A percentile compares a stretch with the other conserved stretches of the same genome.
Evolutionary conservation across 2,329 filamentous ascomycete genomes (phyloP).

Genomic region (Fonsecaea erecta): DNA sequence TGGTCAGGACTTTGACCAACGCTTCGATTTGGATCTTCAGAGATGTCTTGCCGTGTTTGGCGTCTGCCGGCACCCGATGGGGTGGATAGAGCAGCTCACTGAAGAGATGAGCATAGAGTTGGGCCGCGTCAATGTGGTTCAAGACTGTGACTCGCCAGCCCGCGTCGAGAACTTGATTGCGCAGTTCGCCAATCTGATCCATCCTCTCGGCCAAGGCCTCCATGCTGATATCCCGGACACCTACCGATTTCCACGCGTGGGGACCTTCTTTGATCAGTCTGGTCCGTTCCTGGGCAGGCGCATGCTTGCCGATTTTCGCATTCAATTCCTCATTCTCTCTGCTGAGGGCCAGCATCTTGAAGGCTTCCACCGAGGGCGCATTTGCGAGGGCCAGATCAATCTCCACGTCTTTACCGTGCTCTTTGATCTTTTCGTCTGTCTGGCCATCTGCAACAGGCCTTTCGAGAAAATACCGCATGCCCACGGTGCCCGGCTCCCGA

Average conservation of each 20-base stretch:
- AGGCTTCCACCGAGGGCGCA: slow-evolving; percentile 41
- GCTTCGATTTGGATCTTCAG: slow-evolving; percentile 54
- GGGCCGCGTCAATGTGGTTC: slow-evolving; percentile 41
- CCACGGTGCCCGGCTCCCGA: slow-evolving; percentile 52
- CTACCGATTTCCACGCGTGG: slow-evolving; percentile 48
- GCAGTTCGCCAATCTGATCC: slow-evolving; percentile 42
- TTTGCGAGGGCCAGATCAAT: slow-evolving; percentile 34
- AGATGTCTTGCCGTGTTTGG: slow-evolving; percentile 37
- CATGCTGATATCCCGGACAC: slow-evolving; percentile 47
- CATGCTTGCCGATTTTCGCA: slow-evolving; percentile 45
- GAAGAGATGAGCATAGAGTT: slow-evolving; percentile 46
- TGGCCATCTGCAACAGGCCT: slow-evolving; percentile 49
- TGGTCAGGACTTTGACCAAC: slow-evolving; percentile 49
- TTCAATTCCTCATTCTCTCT: slow-evolving; percentile 41
- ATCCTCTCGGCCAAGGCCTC: slow-evolving; percentile 44
- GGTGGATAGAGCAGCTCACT: slow-evolving; percentile 47
- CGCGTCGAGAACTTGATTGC: slow-evolving; percentile 43
- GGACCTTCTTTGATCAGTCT: slow-evolving; percentile 47
- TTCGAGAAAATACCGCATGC: slow-evolving; percentile 55
- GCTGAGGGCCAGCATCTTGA: slow-evolving; percentile 42
- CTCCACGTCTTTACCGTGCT: slow-evolving; percentile 34
- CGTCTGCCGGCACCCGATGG: slow-evolving; percentile 35
- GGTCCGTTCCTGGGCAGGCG: slow-evolving; percentile 44
- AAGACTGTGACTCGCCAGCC: slow-evolving; percentile 44
- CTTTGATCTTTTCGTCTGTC: slow-evolving; percentile 34